phyloP scores from a whole-genome alignment of 495 filamentous ascomycete species.

The Penicillium coffeae region DNA sequence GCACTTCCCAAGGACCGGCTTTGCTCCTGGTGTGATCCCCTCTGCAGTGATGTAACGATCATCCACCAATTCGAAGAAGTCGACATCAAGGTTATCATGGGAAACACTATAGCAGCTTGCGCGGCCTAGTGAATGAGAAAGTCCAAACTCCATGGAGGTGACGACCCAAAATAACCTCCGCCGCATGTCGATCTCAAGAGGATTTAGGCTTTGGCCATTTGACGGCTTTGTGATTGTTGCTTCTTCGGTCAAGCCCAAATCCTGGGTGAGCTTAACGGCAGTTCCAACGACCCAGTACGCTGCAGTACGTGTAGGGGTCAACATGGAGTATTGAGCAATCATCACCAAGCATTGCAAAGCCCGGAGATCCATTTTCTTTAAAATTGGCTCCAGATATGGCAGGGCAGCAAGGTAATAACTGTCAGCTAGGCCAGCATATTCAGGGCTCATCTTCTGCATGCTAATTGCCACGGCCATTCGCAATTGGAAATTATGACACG shows the following conservation, averaged over 20 bases:
- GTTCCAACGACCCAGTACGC: slow-evolving; percentile 88
- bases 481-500: slow-evolving; percentile 79
- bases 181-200: slow-evolving; percentile 80
- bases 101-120: slow-evolving; percentile 76
- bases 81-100: slow-evolving; percentile 75
- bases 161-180: slow-evolving; percentile 84
- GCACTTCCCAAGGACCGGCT: slow-evolving; percentile 70
- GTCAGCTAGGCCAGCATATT: slow-evolving; percentile 82
- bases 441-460: slow-evolving; percentile 78
- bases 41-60: slow-evolving; percentile 76
- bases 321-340: slow-evolving; percentile 85
- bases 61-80: slow-evolving; percentile 72
- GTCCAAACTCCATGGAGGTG: slow-evolving; percentile 76
- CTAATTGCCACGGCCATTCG: slow-evolving; percentile 89
- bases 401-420: slow-evolving; percentile 88
- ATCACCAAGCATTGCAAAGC: slow-evolving; percentile 87
- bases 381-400: slow-evolving; percentile 69
- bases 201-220: slow-evolving; percentile 47
- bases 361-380: slow-evolving; percentile 75
- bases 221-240: slow-evolving; percentile 65
- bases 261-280: slow-evolving; percentile 78
- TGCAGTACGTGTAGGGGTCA: slow-evolving; percentile 85
- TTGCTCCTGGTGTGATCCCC: slow-evolving; percentile 65
- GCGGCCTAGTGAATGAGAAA: slow-evolving; percentile 81
- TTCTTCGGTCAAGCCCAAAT: slow-evolving; percentile 80